These are phyloP conservation scores for Suhomyces yuchorum DNA, from an alignment of 1,139 yeast species.

Conservation along the genomic window DNA sequence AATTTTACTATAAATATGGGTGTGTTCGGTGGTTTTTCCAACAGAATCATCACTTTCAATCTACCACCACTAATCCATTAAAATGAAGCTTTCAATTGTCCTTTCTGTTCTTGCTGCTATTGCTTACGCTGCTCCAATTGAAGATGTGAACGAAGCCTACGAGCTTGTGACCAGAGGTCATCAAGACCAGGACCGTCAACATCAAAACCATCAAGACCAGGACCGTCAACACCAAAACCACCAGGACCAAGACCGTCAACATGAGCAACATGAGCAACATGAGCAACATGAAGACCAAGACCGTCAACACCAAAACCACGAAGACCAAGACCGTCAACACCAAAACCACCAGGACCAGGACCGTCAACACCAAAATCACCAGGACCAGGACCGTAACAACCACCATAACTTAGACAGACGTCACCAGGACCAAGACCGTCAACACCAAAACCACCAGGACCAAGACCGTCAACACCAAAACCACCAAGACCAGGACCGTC, in stretches of 20 bases:
- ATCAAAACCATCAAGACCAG: neutral
- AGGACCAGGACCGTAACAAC: neutral
- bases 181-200: neutral
- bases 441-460: neutral
- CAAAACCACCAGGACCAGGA: neutral
- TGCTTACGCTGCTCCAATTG: conserved; percentile 2
- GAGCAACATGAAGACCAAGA: neutral
- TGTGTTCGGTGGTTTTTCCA: neutral
- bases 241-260: neutral
- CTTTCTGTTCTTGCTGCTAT: conserved; percentile 1
- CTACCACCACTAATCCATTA: neutral
- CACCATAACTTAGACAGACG: neutral
- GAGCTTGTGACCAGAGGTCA: neutral
- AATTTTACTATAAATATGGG: neutral
- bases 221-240: neutral
- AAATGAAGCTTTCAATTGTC: neutral
- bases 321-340: neutral
- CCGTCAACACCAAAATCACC: neutral
- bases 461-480: neutral
- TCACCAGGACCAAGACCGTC: neutral
- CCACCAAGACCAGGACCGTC: neutral
- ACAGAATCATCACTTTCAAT: conserved; percentile 1
- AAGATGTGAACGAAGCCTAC: neutral
- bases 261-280: neutral
- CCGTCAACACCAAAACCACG: neutral